Conservation (phyloP, 2,329 filamentous ascomycete genomes). For the Aaosphaeria pasadenensis region DNA sequence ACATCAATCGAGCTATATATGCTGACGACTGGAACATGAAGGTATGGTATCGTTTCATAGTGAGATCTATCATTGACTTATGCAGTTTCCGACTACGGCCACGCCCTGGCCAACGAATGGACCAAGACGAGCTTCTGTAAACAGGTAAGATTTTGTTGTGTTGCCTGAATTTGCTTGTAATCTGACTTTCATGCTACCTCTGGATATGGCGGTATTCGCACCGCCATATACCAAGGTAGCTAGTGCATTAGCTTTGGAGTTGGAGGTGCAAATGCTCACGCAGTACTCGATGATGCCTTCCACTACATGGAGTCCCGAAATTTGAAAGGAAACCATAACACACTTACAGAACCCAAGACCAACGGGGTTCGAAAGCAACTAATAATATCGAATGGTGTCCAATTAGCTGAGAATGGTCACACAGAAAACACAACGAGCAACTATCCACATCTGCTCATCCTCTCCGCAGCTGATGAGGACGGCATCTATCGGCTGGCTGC, state of each 20-base stretch:
- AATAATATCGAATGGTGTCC: neutral
- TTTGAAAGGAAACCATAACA: neutral
- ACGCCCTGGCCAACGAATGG: slow-evolving; percentile 3
- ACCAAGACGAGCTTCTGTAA: slow-evolving; percentile 1
- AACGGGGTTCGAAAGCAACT: too few species aligned
- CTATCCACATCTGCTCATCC: neutral
- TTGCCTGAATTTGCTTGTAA: neutral
- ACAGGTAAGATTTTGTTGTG: neutral
- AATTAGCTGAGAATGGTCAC: neutral
- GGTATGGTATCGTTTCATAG: slow-evolving; percentile 1
- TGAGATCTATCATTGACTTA: neutral
- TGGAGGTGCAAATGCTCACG: slow-evolving; percentile 18
- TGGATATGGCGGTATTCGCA: too few species aligned
- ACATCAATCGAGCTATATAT: neutral
- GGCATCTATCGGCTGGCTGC: too few species aligned
- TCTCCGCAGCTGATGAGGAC: neutral
- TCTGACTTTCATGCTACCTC: too few species aligned
- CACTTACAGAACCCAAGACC: neutral
- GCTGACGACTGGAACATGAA: neutral
- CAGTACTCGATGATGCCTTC: slow-evolving; percentile 14
- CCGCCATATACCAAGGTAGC: too few species aligned
- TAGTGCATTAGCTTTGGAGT: slow-evolving; percentile 10
- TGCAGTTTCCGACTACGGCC: neutral
- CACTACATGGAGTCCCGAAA: neutral
- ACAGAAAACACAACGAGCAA: neutral